phyloP scores from a whole-genome alignment of 805 yeast species.

The Wickerhamomyces bisporus region DNA sequence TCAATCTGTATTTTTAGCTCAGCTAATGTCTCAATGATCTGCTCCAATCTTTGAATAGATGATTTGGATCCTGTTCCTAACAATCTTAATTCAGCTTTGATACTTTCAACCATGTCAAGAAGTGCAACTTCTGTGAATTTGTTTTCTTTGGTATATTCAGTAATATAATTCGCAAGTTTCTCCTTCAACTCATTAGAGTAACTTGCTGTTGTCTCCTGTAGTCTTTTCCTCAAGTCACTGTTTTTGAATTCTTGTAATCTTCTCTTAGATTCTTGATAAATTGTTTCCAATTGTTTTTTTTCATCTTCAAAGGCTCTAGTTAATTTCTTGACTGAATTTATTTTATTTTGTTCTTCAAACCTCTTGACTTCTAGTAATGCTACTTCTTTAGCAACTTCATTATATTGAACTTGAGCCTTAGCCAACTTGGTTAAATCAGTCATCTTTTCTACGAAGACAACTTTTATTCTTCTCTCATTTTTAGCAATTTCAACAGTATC shows the following conservation, averaged over 20 bases:
- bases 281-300: conserved; percentile 23
- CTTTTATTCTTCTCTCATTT: conserved; percentile 26
- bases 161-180: conserved; percentile 35
- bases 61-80: conserved; percentile 33
- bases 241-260: conserved; percentile 18
- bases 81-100: conserved; percentile 41
- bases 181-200: conserved; percentile 37
- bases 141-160: conserved; percentile 28
- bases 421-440: conserved; percentile 19
- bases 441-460: conserved; percentile 19
- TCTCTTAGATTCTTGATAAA: conserved; percentile 26
- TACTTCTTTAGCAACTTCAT: conserved; percentile 23
- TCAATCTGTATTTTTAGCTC: conserved; percentile 21
- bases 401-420: conserved; percentile 18
- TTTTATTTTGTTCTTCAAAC: conserved; percentile 38
- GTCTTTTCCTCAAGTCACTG: conserved; percentile 20
- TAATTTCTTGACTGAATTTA: conserved; percentile 26
- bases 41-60: conserved; percentile 29
- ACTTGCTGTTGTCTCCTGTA: conserved; percentile 25
- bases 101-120: conserved; percentile 34
- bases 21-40: conserved; percentile 21
- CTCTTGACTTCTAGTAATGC: conserved; percentile 22
- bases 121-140: conserved; percentile 36
- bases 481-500: conserved; percentile 32
- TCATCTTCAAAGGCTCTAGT: conserved; percentile 25